These are phyloP conservation scores for Penicillium salamii DNA, from an alignment of 495 filamentous ascomycete genomes.

Conservation along the genomic window DNA sequence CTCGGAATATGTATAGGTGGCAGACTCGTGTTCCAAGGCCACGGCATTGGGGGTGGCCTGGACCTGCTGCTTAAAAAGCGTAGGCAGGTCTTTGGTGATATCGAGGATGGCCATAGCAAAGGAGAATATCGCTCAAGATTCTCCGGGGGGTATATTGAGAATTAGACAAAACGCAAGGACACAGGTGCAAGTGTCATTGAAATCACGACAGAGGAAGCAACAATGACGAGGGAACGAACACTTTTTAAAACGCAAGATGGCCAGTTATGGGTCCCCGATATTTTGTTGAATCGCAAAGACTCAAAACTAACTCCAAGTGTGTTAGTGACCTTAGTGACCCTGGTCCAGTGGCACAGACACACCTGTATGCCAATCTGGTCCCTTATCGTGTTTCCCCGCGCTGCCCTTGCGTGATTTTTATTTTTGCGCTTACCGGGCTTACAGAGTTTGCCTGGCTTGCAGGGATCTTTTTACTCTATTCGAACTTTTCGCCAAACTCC, in stretches of 20 bases:
- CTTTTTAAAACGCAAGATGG: neutral
- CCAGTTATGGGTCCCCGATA: neutral
- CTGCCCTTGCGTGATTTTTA: too few relatives aligned
- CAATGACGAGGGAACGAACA: neutral
- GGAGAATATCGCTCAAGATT: neutral
- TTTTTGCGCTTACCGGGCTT: too few relatives aligned
- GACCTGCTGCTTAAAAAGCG: slow-evolving; percentile 58
- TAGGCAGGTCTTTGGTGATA: slow-evolving; percentile 58
- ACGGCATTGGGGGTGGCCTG: slow-evolving; percentile 54
- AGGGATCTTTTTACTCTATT: too few relatives aligned
- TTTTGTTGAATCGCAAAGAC: slow-evolving; percentile 7
- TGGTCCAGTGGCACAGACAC: too few relatives aligned
- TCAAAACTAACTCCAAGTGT: too few relatives aligned
- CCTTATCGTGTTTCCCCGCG: too few relatives aligned
- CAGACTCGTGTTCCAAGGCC: slow-evolving; percentile 58
- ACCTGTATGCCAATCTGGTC: too few relatives aligned
- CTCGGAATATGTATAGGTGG: slow-evolving; percentile 57
- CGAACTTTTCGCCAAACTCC: too few relatives aligned
- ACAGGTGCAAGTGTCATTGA: neutral
- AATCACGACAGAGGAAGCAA: slow-evolving; percentile 1
- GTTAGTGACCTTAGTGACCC: too few relatives aligned
- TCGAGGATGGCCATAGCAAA: slow-evolving; percentile 54
- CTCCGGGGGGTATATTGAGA: neutral
- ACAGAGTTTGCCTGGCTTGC: too few relatives aligned
- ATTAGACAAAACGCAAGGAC: neutral